Percentiles rank a stretch among this genome's conserved stretches.
Evolutionary conservation across 495 filamentous ascomycete species (phyloP).

Genomic region (Daldinia loculata): DNA sequence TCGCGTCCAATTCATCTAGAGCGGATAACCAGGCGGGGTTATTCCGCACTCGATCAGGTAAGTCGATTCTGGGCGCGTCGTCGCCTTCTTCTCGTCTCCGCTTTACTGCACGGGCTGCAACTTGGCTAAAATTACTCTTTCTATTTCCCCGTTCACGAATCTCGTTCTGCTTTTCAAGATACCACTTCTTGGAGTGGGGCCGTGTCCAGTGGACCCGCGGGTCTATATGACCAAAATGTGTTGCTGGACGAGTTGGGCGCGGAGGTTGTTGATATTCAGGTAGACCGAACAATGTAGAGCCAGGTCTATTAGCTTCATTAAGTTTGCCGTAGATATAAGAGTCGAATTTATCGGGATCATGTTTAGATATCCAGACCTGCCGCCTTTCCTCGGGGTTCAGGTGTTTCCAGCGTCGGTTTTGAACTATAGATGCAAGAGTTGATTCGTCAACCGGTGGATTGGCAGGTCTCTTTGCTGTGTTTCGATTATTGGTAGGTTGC

Average conservation of each 20-base stretch:
- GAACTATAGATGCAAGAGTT: conserved; percentile 14
- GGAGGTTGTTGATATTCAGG: conserved; percentile 22
- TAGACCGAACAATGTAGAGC: conserved; percentile 33
- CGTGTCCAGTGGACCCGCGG: conserved; percentile 55
- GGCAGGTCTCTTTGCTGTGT: background rate
- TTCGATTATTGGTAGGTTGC: background rate
- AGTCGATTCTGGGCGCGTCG: conserved; percentile 20
- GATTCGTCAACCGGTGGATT: background rate
- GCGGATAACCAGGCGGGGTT: conserved; percentile 42
- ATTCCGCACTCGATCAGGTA: conserved; percentile 44
- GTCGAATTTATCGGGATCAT: conserved; percentile 40
- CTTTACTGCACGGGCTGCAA: conserved; percentile 43
- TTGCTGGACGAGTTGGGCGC: conserved; percentile 34
- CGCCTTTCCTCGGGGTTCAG: conserved; percentile 36
- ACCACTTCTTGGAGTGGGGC: conserved; percentile 50
- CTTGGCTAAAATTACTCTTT: conserved; percentile 55
- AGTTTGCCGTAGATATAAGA: conserved; percentile 42
- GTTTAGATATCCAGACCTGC: conserved; percentile 35
- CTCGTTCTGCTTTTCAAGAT: conserved; percentile 52
- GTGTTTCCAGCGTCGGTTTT: conserved; percentile 22
- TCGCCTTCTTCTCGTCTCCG: conserved; percentile 46
- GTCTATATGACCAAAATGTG: conserved; percentile 51
- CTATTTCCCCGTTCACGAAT: conserved; percentile 52
- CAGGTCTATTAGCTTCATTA: conserved; percentile 41
- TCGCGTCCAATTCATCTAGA: conserved; percentile 38